Conservation (phyloP, 768 basidiomycete species). For the Cystofilobasidium capitatum region DNA sequence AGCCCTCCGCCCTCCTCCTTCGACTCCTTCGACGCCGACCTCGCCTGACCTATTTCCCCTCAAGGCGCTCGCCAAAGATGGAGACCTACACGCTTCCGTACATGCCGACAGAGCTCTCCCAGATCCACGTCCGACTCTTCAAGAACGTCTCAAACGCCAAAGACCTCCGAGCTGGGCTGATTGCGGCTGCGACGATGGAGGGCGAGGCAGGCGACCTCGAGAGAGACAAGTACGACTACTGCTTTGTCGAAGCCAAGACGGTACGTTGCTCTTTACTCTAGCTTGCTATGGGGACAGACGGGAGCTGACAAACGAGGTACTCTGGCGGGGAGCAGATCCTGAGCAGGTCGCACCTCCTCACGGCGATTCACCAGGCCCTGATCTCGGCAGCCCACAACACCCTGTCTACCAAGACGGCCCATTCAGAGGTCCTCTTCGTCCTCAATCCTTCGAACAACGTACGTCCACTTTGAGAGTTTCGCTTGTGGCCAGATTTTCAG, state of each 20-base stretch:
- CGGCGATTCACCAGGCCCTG: slow-evolving; percentile 73
- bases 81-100: slow-evolving; percentile 38
- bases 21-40: background rate
- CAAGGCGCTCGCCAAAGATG: slow-evolving; percentile 31
- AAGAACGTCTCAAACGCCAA: slow-evolving; percentile 55
- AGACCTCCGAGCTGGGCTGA: slow-evolving; percentile 55
- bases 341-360: slow-evolving; percentile 67
- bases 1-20: background rate
- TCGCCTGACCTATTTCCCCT: background rate
- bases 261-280: too few species aligned
- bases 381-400: slow-evolving; percentile 52
- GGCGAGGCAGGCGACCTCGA: slow-evolving; percentile 56
- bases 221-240: slow-evolving; percentile 73
- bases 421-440: slow-evolving; percentile 82
- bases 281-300: too few species aligned
- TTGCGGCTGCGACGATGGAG: slow-evolving; percentile 55
- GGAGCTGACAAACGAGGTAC: too few species aligned
- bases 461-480: slow-evolving; percentile 26
- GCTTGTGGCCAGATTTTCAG: background rate
- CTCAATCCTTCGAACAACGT: slow-evolving; percentile 84
- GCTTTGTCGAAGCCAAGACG: slow-evolving; percentile 75
- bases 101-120: slow-evolving; percentile 31
- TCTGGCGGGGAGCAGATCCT: too few species aligned
- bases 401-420: slow-evolving; percentile 73
- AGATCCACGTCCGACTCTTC: slow-evolving; percentile 55